Evolutionary conservation across 2,329 filamentous ascomycete species (phyloP).

Genomic region (Eurotiales sp.): DNA sequence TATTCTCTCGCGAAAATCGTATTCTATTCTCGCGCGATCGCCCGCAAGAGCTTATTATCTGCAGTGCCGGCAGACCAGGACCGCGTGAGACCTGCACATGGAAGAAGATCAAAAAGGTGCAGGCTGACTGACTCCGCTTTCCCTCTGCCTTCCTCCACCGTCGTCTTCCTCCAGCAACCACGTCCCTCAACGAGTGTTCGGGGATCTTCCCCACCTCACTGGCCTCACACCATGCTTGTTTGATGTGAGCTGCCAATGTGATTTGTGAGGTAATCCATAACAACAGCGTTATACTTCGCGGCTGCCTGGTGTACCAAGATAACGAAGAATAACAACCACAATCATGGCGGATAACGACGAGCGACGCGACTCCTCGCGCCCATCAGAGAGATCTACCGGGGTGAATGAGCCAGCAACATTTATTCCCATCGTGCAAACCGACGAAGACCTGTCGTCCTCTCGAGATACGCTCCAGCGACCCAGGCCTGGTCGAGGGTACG

Average conservation of each 20-base stretch:
- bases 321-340: background rate
- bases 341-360: constrained; percentile 19
- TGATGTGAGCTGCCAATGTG: background rate
- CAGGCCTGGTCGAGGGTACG: constrained; percentile 10
- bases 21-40: too few species aligned
- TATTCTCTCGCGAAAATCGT: too few species aligned
- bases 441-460: constrained; percentile 12
- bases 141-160: background rate
- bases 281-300: background rate
- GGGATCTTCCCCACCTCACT: constrained; percentile 6
- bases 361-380: constrained; percentile 12
- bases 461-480: constrained; percentile 9
- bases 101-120: background rate
- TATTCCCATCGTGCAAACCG: constrained; percentile 12
- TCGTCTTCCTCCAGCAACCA: background rate
- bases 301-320: background rate
- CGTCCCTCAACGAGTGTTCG: constrained; percentile 4
- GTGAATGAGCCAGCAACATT: constrained; percentile 10
- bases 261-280: constrained; percentile 5
- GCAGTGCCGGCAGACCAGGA: background rate
- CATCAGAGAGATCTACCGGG: constrained; percentile 1
- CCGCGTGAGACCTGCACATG: constrained; percentile 13
- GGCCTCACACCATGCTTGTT: background rate
- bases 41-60: too few species aligned
- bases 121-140: background rate